Percentiles rank a stretch among this genome's conserved stretches.
Evolutionary conservation across 306 rosid genomes (phyloP).

Genomic region (Cyamopsis tetragonoloba): DNA sequence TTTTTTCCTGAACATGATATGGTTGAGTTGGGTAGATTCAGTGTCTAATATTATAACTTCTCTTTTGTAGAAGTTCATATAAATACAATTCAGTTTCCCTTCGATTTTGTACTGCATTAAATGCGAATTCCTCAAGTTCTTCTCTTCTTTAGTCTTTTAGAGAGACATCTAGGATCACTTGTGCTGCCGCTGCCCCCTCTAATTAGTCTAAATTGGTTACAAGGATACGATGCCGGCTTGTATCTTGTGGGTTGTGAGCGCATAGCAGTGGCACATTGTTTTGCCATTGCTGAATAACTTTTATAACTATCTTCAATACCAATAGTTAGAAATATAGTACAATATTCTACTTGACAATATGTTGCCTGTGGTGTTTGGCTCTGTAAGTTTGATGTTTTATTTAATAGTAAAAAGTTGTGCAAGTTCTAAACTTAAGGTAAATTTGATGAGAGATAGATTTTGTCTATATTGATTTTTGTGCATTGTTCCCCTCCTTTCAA

Average conservation of each 20-base stretch:
- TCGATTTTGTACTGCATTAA: background rate
- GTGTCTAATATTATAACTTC: background rate
- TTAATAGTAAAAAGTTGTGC: background rate
- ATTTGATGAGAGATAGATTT: conserved; percentile 1
- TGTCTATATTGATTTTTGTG: background rate
- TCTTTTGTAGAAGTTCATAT: background rate
- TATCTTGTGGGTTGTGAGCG: background rate
- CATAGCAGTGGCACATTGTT: background rate
- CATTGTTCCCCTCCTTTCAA: background rate
- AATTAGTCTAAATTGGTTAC: background rate
- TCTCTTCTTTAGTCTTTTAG: background rate
- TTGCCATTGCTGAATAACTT: background rate
- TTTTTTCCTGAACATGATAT: background rate
- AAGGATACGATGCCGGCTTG: background rate
- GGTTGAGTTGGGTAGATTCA: background rate
- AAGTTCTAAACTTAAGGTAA: conserved; percentile 4
- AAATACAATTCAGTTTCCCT: background rate
- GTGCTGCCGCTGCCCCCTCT: background rate
- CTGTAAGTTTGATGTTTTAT: background rate
- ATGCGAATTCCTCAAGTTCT: background rate
- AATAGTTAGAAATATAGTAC: background rate
- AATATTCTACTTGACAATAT: background rate
- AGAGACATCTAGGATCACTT: background rate
- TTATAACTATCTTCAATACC: background rate
- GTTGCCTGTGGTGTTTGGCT: background rate